Evolutionary conservation across 2,329 filamentous ascomycete species (phyloP), one percentile per base, ranked within the genome.

Genomic region (Sphaerulina musiva): DNA sequence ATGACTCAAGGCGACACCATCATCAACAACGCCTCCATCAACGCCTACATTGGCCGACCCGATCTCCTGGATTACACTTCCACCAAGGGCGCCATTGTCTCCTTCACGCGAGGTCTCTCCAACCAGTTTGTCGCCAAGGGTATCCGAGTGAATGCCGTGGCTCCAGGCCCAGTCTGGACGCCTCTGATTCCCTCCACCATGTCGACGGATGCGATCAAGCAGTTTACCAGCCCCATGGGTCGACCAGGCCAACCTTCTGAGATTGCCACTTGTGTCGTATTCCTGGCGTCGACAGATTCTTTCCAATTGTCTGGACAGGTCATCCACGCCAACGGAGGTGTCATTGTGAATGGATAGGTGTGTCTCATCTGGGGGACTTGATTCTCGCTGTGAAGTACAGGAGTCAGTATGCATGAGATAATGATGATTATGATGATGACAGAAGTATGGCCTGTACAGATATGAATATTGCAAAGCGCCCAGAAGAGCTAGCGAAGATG

Each of bases 1-100:
- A 86, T 93, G 82, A 80, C 81, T 66, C 69, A 71, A n/a, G 88
- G 89, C 36, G 79, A 82, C 53, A 83, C 82, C 26, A 89, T 95
- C 69, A 89, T 95, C 78, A 93, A 92, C 75, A 90, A 89, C 68
- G 84, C 87, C 43, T 90, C 86, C 32, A 84, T 93, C 68, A 92
- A 92, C 69, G 86, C 84, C 26, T 93, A 92, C 72, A 80, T 90
- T 54, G 88, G 88, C 39, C 85, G 87, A 1, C 84, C 85, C 0
- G 87, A 92, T 64, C 78, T 92, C 1, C 80, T 93, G 46, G 87
- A 93, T 70, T 92, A 93, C 73, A 90, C 87, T 0, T 83, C 84
- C 1, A 89, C 85, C 26, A 89, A 88, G 69, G 87, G 87, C 36
- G 87, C 86, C 51, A 85, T 93, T 60, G 73, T 92, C 3, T 80